Conservation (phyloP, 345 rosid genomes). For the Crucihimalaya himalaica region DNA sequence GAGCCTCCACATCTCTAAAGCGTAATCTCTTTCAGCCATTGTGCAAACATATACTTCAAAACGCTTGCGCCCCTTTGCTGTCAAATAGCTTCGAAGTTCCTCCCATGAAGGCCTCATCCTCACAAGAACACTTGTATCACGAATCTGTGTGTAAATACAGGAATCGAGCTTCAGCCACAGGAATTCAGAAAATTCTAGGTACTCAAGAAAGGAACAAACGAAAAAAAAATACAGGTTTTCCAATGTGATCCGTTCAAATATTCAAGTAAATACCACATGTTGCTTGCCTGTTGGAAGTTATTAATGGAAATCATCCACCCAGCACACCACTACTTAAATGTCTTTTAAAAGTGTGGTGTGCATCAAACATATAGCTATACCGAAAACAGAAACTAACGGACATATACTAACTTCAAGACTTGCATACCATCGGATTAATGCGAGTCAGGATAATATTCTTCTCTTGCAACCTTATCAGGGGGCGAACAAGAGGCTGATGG, state of each 20-base stretch:
- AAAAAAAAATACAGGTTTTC: neutral
- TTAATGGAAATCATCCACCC: neutral
- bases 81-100: slow-evolving; percentile 87
- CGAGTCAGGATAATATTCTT: slow-evolving; percentile 92
- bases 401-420: slow-evolving; percentile 11
- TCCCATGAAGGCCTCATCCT: slow-evolving; percentile 99
- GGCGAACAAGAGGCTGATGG: slow-evolving; percentile 77
- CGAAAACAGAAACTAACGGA: slow-evolving; percentile 3
- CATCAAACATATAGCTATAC: slow-evolving; percentile 14
- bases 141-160: slow-evolving; percentile 52
- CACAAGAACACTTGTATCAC: slow-evolving; percentile 99
- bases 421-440: slow-evolving; percentile 86
- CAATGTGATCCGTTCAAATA: neutral
- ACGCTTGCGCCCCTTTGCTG: slow-evolving; percentile 95
- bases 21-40: slow-evolving; percentile 99
- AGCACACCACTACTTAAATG: neutral
- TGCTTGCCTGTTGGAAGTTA: slow-evolving; percentile 3
- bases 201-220: neutral
- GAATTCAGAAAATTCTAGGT: neutral
- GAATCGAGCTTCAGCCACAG: neutral
- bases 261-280: neutral
- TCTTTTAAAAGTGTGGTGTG: neutral
- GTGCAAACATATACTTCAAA: slow-evolving; percentile 99
- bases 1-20: slow-evolving; percentile 99
- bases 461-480: slow-evolving; percentile 83